Percentiles rank a stretch among this genome's conserved stretches.
Evolutionary conservation across 1,284 basidiomycete species (phyloP).

Genomic region (Ustilago xerochloae): DNA sequence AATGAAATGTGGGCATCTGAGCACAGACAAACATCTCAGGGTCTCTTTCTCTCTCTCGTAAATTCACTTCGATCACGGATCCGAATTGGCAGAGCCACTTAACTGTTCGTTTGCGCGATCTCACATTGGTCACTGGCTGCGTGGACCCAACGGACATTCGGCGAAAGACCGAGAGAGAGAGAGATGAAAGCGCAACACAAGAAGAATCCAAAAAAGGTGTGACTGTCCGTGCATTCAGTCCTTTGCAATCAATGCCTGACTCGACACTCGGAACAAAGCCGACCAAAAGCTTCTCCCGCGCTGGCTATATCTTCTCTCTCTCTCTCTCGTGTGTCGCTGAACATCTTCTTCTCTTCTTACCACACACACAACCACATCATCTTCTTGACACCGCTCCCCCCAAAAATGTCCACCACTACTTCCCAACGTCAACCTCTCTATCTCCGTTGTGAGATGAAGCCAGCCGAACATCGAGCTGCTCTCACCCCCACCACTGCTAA

Average conservation of each 20-base stretch:
- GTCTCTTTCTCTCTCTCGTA: neutral
- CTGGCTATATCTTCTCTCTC: too few relatives aligned
- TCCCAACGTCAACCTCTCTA: conserved; percentile 58
- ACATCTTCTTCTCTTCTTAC: neutral
- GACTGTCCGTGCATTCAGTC: conserved; percentile 9
- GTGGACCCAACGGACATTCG: conserved; percentile 40
- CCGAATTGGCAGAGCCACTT: too few relatives aligned
- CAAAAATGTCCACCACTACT: conserved; percentile 14
- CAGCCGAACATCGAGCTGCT: conserved; percentile 84
- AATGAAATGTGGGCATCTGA: neutral
- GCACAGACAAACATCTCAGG: neutral
- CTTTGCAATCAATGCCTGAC: conserved; percentile 11
- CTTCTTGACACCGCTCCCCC: too few relatives aligned
- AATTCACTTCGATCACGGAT: conserved; percentile 28
- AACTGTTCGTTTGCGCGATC: neutral
- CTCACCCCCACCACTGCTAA: conserved; percentile 93
- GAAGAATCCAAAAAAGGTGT: neutral
- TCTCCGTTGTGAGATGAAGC: conserved; percentile 67
- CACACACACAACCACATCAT: neutral
- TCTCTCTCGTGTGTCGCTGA: too few relatives aligned
- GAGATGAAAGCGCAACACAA: too few relatives aligned
- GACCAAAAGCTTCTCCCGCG: too few relatives aligned
- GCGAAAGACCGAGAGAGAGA: conserved; percentile 25
- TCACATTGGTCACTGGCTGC: neutral
- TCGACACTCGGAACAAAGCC: too few relatives aligned